phyloP scores from a whole-genome alignment of 2,329 filamentous ascomycete species.

The Clonostachys solani region DNA sequence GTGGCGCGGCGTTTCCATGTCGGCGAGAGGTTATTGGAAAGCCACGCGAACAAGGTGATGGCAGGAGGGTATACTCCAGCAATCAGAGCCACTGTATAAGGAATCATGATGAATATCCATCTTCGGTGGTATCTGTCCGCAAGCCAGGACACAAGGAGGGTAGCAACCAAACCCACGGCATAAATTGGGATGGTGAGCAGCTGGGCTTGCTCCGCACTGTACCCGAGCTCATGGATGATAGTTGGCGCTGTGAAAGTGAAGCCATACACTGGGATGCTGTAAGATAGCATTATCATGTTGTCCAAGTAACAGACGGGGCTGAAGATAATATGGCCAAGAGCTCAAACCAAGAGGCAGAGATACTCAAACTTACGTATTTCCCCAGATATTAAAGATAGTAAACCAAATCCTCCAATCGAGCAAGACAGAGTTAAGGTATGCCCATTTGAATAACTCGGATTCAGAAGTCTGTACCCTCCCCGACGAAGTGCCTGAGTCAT shows the following conservation, averaged over 20 bases:
- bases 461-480: slow-evolving; percentile 21
- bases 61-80: slow-evolving; percentile 19
- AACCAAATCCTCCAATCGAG: slow-evolving; percentile 35
- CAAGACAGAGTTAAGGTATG: slow-evolving; percentile 14
- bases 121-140: slow-evolving; percentile 3
- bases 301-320: slow-evolving; percentile 40
- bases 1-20: slow-evolving; percentile 7
- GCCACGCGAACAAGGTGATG: slow-evolving; percentile 9
- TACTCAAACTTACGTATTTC: slow-evolving; percentile 17
- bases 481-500: not conserved
- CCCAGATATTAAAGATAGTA: slow-evolving; percentile 29
- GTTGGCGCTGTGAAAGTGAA: slow-evolving; percentile 22
- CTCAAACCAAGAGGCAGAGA: no score
- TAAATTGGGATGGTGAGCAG: slow-evolving; percentile 8
- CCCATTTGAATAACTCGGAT: slow-evolving; percentile 25
- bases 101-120: slow-evolving; percentile 6
- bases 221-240: slow-evolving; percentile 33
- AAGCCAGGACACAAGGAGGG: slow-evolving; percentile 3
- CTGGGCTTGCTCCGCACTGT: slow-evolving; percentile 18
- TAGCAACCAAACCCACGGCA: slow-evolving; percentile 1
- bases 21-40: slow-evolving; percentile 7
- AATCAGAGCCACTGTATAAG: slow-evolving; percentile 4
- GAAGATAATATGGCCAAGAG: no score
- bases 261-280: slow-evolving; percentile 11
- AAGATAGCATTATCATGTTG: slow-evolving; percentile 25